phyloP scores from a whole-genome alignment of 1,284 basidiomycete genomes.

The Volvariella volvacea region DNA sequence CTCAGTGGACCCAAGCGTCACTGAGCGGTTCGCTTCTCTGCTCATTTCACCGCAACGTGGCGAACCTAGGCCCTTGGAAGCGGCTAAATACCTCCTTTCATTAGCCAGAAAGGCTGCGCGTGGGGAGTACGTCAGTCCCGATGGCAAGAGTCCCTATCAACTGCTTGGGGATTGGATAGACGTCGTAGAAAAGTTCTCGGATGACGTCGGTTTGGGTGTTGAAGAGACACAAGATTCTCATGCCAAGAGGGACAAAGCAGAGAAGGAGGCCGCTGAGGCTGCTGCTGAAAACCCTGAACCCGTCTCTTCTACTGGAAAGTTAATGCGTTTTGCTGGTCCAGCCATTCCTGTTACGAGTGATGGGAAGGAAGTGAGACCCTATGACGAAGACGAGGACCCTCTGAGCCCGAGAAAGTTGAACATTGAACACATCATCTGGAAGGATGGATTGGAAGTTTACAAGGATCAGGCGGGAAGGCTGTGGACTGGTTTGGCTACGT shows the following conservation, averaged over 20 bases:
- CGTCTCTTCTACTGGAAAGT: constrained; percentile 50
- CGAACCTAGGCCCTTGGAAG: constrained; percentile 82
- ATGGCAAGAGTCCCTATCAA: constrained; percentile 95
- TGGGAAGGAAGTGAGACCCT: constrained; percentile 42
- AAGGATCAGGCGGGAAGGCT: constrained; percentile 95
- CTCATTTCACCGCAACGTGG: constrained; percentile 65
- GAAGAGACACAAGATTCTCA: constrained; percentile 61
- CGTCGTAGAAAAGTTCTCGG: constrained; percentile 85
- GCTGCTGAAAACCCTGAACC: constrained; percentile 29
- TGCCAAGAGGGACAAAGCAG: constrained; percentile 34
- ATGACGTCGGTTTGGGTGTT: constrained; percentile 89
- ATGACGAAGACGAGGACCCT: constrained; percentile 82
- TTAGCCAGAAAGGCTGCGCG: constrained; percentile 79
- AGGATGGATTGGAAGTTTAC: constrained; percentile 84
- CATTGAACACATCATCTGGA: constrained; percentile 78
- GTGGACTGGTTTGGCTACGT: constrained; percentile 96
- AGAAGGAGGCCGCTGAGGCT: constrained; percentile 34
- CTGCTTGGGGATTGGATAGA: constrained; percentile 91
- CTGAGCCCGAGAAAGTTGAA: constrained; percentile 72
- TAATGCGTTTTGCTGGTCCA: constrained; percentile 74
- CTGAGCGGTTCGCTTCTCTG: constrained; percentile 77
- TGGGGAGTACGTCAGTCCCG: constrained; percentile 83
- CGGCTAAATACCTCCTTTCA: constrained; percentile 84
- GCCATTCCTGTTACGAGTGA: constrained; percentile 48
- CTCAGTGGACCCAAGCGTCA: constrained; percentile 76